Evolutionary conservation across 2,329 filamentous ascomycete species (phyloP), one percentile per base, ranked within the genome.

Genomic region (Apiospora phragmitis): DNA sequence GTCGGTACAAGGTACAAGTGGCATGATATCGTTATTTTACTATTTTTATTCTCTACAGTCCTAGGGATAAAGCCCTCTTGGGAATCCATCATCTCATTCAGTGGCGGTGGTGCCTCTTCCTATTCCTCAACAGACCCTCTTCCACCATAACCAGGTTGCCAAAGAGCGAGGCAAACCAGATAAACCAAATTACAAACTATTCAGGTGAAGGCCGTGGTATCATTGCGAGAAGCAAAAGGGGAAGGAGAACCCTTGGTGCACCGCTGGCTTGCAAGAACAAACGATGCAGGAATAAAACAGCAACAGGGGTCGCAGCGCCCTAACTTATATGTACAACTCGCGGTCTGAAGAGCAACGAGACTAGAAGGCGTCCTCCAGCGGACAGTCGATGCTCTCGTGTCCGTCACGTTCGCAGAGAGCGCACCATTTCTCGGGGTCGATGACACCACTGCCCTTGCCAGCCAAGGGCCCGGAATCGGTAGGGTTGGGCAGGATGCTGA

Each of bases 351-450:
- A 38, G 55, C 55, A 38, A 38, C 32, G 42, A 26, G 29, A 65
- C 80, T 84, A 91, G 74, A 91, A 93, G 41, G 90, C 90, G 81
- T 97, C 94, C 83, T 97, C 95, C 81, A 97, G 93, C 16, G 95
- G 94, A 82, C 95, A 97, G 81, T 97, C 94, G 72, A 97, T 95
- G 78, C 95, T 98, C 81, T 98, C 93, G 80, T 99, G 96, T 18
- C 96, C 96, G 78, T 99, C 96, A 73, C 94, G 90, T 85, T 99
- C 96, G 80, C 96, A 99, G 62, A 98, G 86, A 21, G 96, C 96
- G 82, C 96, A 99, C 96, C 96, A 99, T 83, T 97, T 98, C 73
- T 92, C 89, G 69, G 91, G 89, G 77, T 98, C 94, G 74, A 95
- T 86, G 65, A 93, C 84, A 1, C 93, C 92, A 70, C 91, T 94